phyloP scores from a whole-genome alignment of 2,329 filamentous ascomycete genomes.

The Aspergillus neotritici region DNA sequence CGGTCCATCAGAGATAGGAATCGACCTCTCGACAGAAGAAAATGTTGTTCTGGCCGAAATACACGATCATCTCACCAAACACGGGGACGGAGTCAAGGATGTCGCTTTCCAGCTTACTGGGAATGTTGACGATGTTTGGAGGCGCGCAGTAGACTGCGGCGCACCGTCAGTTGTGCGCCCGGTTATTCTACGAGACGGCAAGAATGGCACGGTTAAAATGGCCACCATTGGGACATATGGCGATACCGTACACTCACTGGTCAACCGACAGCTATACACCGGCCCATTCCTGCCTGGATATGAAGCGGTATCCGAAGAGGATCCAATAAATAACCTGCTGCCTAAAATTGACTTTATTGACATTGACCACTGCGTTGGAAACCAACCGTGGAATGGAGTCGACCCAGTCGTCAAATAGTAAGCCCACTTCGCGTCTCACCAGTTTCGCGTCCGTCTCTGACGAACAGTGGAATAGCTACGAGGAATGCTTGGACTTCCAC shows the following conservation, averaged over 20 bases:
- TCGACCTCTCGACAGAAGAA: slow-evolving; percentile 53
- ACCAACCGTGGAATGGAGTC: slow-evolving; percentile 87
- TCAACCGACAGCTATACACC: slow-evolving; percentile 62
- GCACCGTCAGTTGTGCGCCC: slow-evolving; percentile 62
- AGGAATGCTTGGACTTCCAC: slow-evolving; percentile 79
- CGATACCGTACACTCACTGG: slow-evolving; percentile 82
- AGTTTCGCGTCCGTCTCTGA: no score
- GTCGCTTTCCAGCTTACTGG: slow-evolving; percentile 79
- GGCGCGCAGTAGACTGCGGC: slow-evolving; percentile 61
- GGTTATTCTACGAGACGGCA: slow-evolving; percentile 47
- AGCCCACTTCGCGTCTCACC: not conserved
- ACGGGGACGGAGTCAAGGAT: slow-evolving; percentile 88
- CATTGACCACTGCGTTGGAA: slow-evolving; percentile 92
- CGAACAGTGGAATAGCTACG: slow-evolving; percentile 53
- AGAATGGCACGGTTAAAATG: slow-evolving; percentile 53
- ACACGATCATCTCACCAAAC: slow-evolving; percentile 70
- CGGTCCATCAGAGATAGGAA: slow-evolving; percentile 47
- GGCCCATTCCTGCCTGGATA: slow-evolving; percentile 77
- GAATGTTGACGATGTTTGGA: slow-evolving; percentile 68
- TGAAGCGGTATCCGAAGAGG: slow-evolving; percentile 44
- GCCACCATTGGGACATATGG: slow-evolving; percentile 80
- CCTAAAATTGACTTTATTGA: slow-evolving; percentile 63
- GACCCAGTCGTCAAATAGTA: slow-evolving; percentile 52
- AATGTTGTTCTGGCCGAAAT: slow-evolving; percentile 61
- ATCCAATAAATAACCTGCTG: slow-evolving; percentile 43